Evolutionary conservation across 2,329 filamentous ascomycete genomes (phyloP).

Genomic region (Aureobasidium namibiae): DNA sequence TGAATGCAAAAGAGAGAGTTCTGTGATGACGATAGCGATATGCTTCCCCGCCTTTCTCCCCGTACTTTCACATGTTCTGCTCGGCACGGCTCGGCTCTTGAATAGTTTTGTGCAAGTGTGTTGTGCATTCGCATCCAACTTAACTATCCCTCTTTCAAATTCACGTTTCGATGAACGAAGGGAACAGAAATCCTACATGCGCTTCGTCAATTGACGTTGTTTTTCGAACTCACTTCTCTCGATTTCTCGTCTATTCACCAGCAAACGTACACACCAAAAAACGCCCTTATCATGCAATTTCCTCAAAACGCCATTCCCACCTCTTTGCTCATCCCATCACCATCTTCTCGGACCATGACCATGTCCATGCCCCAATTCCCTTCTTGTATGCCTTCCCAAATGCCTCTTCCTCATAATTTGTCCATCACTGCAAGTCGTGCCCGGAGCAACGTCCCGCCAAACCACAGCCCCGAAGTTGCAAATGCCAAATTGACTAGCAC

Average conservation of each 20-base stretch:
- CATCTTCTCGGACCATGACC: neutral
- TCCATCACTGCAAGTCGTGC: conserved; percentile 37
- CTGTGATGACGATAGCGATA: neutral
- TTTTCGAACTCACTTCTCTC: too few species aligned
- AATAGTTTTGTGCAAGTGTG: neutral
- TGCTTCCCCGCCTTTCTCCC: neutral
- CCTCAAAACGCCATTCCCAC: neutral
- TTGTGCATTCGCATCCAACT: too few species aligned
- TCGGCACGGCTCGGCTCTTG: neutral
- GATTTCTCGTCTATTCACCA: too few species aligned
- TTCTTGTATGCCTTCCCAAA: neutral
- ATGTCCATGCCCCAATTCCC: neutral
- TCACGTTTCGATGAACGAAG: too few species aligned
- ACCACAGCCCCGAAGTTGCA: conserved; percentile 35
- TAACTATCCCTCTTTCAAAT: too few species aligned
- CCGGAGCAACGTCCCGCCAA: conserved; percentile 35
- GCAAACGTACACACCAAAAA: neutral
- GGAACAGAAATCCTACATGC: too few species aligned
- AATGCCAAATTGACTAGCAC: conserved; percentile 32
- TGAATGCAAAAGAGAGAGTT: neutral
- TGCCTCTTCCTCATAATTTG: conserved; percentile 24
- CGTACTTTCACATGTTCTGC: conserved; percentile 4
- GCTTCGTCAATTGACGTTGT: too few species aligned
- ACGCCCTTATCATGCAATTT: neutral
- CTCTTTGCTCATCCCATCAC: neutral